phyloP scores from a whole-genome alignment of 768 basidiomycete genomes.

The Boletellus sp. region DNA sequence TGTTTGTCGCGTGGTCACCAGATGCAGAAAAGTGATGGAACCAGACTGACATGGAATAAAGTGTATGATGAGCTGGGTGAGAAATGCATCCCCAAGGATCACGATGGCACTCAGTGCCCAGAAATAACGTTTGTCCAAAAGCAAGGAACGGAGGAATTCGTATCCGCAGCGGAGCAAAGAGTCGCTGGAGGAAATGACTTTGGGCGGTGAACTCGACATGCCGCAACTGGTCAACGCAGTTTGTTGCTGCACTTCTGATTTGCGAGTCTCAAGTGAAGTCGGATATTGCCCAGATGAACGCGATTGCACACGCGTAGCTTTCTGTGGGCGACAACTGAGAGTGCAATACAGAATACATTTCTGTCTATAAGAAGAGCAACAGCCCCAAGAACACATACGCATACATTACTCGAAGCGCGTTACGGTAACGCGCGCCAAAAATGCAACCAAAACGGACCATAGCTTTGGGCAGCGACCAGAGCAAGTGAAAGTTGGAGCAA shows the following conservation, averaged over 20 bases:
- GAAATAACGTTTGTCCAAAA: conserved; percentile 59
- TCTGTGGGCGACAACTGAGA: not conserved
- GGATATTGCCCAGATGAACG: not conserved
- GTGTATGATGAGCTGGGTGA: conserved; percentile 77
- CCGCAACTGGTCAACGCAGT: too few species aligned
- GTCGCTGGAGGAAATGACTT: not conserved
- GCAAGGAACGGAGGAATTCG: conserved; percentile 15
- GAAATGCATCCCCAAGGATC: conserved; percentile 68
- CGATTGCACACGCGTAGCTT: not conserved
- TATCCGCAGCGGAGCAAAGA: conserved; percentile 4
- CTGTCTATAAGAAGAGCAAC: conserved; percentile 3
- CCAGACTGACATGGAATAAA: conserved; percentile 73
- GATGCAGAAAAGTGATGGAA: conserved; percentile 4
- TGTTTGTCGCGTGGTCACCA: conserved; percentile 34
- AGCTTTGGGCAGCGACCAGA: not conserved
- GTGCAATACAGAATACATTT: conserved; percentile 1
- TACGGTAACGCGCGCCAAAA: conserved; percentile 5
- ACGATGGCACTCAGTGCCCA: conserved; percentile 62
- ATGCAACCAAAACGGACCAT: conserved; percentile 12
- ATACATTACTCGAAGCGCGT: conserved; percentile 15
- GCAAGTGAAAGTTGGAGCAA: not conserved
- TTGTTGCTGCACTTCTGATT: too few species aligned
- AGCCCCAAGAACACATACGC: conserved; percentile 1
- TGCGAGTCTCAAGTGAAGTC: not conserved
- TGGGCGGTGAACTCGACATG: conserved; percentile 6